Base-by-base conservation (phyloP, 495 filamentous ascomycete genomes). In the Lophium mytilinum region DNA sequence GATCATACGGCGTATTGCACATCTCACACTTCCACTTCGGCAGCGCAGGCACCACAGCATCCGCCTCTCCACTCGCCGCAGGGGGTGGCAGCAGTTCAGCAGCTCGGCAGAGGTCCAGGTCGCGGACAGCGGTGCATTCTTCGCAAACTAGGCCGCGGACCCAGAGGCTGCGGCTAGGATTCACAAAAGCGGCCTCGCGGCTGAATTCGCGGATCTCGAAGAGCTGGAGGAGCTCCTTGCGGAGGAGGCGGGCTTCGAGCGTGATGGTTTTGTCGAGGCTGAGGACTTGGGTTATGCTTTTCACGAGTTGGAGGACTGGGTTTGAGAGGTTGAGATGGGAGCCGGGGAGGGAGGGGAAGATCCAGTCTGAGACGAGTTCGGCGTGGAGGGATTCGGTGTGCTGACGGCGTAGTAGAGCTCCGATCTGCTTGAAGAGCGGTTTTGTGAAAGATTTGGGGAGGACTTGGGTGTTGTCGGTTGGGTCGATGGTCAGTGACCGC, bases 191-290 rank as follows among this genome's bases (percentile, higher is more conserved):
- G 40, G 86, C 93, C 49, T 93, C 88, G 60, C 83, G 80, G 75
- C 83, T 87, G 73, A 98, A 98, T 71, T 98, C 93, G 59, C 89
- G 87, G 55, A 98, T 80, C 42, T 97, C 92, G 68, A 96, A 95
- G 48, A 96, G 76, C 3, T 83, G 78, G 9, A 98, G 85, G 3
- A 97, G 76, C 43, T 96, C 91, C 63, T 92, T 92, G 21, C 93
- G 83, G 2, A 98, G 76, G 19, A 94, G 71, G 33, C 94, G 84
- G 3, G 86, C 87, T 68, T 96, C 92, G 53, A 95, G 79, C 1
- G 82, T 85, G 65, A 90, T 85, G 55, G 90, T 87, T 68, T 89
- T 92, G 70, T 93, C 93, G 14, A 98, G 76, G 56, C 83, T 87
- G 47, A 97, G 75, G 24, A 97, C 85, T 60, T 96, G 90, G 79